These are phyloP conservation scores for Lentinula guzmanii DNA, from an alignment of 768 basidiomycete species.

Conservation along the genomic window DNA sequence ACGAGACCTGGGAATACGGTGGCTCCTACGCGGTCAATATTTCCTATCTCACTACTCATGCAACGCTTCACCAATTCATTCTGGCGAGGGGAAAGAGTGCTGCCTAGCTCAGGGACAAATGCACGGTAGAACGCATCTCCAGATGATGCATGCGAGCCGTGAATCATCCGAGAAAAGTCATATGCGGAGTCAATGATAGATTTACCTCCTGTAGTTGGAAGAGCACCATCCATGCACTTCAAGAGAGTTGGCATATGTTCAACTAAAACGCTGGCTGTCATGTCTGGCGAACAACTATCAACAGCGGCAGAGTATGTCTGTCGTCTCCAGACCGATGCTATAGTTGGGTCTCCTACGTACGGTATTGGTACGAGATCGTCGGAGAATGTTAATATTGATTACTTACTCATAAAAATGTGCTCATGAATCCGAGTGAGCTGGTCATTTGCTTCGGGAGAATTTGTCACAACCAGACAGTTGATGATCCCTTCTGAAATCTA, in stretches of 20 bases:
- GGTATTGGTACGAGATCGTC: not conserved
- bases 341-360: conserved; percentile 68
- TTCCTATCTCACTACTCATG: conserved; percentile 66
- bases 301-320: conserved; percentile 89
- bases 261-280: conserved; percentile 57
- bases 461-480: conserved; percentile 83
- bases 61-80: conserved; percentile 85
- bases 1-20: conserved; percentile 87
- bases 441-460: conserved; percentile 76
- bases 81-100: conserved; percentile 66
- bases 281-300: conserved; percentile 66
- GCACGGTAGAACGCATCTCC: conserved; percentile 81
- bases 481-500: conserved; percentile 68
- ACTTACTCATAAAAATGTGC: conserved; percentile 77
- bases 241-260: conserved; percentile 70
- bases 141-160: conserved; percentile 54
- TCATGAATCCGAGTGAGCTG: conserved; percentile 86
- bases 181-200: conserved; percentile 70
- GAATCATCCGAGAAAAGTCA: conserved; percentile 81
- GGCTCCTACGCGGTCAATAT: conserved; percentile 71
- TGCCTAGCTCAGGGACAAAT: conserved; percentile 80
- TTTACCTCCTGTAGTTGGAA: conserved; percentile 39
- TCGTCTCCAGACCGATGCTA: conserved; percentile 86
- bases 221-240: conserved; percentile 38
- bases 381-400: not conserved